A percentile compares a stretch with the other conserved stretches of the same genome.
Evolutionary conservation across 2,329 filamentous ascomycete genomes (phyloP).

Genomic region (Aureobasidium musti): DNA sequence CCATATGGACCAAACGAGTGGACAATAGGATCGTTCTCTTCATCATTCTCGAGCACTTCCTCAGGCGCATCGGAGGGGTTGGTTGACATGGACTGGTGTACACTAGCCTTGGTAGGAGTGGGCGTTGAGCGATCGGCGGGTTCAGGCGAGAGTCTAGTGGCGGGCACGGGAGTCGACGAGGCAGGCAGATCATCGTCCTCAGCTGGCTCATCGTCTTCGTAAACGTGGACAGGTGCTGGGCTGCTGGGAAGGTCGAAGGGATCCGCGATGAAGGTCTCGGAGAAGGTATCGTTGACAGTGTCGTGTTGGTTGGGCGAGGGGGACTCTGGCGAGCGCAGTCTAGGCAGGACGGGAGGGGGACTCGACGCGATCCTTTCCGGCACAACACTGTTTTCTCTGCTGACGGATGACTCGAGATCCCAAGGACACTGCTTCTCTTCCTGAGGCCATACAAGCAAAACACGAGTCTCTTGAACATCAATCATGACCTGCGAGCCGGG

Average conservation of each 20-base stretch:
- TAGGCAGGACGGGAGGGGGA: slow-evolving; percentile 62
- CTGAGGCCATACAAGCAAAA: slow-evolving; percentile 84
- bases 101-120: background rate
- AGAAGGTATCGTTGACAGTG: slow-evolving; percentile 39
- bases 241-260: slow-evolving; percentile 47
- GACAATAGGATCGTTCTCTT: slow-evolving; percentile 92
- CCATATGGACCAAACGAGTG: slow-evolving; percentile 92
- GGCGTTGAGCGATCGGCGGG: slow-evolving; percentile 12
- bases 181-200: slow-evolving; percentile 50
- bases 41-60: slow-evolving; percentile 76
- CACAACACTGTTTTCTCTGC: slow-evolving; percentile 14
- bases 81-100: slow-evolving; percentile 14
- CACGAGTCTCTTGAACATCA: slow-evolving; percentile 89
- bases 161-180: slow-evolving; percentile 29
- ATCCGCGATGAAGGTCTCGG: slow-evolving; percentile 49
- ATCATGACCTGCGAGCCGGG: slow-evolving; percentile 89
- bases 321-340: slow-evolving; percentile 77
- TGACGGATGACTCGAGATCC: slow-evolving; percentile 14
- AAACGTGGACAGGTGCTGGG: slow-evolving; percentile 63
- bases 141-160: slow-evolving; percentile 4
- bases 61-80: slow-evolving; percentile 46
- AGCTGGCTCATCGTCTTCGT: slow-evolving; percentile 65
- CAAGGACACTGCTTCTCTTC: slow-evolving; percentile 22
- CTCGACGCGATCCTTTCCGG: slow-evolving; percentile 54
- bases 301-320: slow-evolving; percentile 58